Conservation (phyloP, 2,329 filamentous ascomycete genomes). For the Remersonia thermophila region DNA sequence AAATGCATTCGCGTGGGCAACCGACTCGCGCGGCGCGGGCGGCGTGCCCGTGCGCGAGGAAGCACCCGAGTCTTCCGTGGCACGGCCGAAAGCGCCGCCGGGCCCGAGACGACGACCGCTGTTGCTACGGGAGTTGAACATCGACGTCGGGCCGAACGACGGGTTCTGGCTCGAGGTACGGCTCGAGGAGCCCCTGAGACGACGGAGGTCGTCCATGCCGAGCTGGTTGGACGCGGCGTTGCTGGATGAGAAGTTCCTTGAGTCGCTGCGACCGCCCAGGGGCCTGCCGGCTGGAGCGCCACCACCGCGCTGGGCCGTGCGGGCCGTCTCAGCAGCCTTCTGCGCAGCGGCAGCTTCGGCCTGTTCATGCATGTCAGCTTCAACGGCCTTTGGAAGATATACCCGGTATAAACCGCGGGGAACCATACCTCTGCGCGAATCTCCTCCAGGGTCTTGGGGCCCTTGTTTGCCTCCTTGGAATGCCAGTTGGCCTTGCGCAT, state of each 20-base stretch:
- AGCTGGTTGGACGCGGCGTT: conserved; percentile 75
- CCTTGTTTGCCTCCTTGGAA: conserved; percentile 84
- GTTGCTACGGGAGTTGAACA: conserved; percentile 82
- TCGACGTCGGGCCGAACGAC: conserved; percentile 68
- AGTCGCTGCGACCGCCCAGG: conserved; percentile 62
- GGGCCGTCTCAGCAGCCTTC: conserved; percentile 62
- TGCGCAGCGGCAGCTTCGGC: conserved; percentile 65
- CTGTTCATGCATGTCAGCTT: conserved; percentile 22
- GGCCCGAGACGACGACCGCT: conserved; percentile 74
- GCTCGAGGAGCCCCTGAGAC: conserved; percentile 55
- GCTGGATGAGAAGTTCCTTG: conserved; percentile 68
- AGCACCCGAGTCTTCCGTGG: conserved; percentile 71
- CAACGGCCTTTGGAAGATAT: neutral
- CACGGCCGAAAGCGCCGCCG: conserved; percentile 57
- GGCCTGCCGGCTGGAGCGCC: conserved; percentile 56
- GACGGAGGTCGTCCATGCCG: conserved; percentile 80
- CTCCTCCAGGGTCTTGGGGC: conserved; percentile 90
- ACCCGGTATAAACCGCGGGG: no score
- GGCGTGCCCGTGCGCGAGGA: conserved; percentile 87
- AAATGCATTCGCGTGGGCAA: conserved; percentile 77
- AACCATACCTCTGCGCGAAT: conserved; percentile 63
- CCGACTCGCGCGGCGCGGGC: conserved; percentile 40
- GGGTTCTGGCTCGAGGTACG: conserved; percentile 50
- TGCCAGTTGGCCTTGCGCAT: conserved; percentile 66
- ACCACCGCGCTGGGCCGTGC: conserved; percentile 47